Percentiles rank a stretch among this genome's conserved stretches.
Evolutionary conservation across 129 eudicot species (phyloP).

Genomic region (Tagetes erecta): DNA sequence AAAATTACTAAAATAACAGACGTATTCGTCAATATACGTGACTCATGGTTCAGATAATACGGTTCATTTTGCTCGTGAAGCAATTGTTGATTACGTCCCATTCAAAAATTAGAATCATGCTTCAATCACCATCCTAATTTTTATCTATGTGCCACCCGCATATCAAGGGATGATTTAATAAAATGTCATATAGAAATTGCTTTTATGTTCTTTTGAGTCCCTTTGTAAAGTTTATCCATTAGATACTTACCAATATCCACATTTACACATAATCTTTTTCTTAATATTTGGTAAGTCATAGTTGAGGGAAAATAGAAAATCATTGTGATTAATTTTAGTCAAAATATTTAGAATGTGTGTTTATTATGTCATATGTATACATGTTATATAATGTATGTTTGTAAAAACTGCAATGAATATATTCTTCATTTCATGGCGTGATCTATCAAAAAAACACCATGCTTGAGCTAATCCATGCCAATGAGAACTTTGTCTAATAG

Average conservation of each 20-base stretch:
- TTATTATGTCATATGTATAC: background rate
- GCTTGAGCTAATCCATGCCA: background rate
- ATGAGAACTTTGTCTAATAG: constrained; percentile 7
- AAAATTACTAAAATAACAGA: background rate
- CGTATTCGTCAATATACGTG: background rate
- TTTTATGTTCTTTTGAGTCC: background rate
- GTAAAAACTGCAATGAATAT: background rate
- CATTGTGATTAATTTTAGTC: background rate
- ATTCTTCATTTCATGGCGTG: constrained; percentile 21
- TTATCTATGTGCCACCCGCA: background rate
- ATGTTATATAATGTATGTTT: background rate
- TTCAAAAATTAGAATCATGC: background rate
- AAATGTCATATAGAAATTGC: background rate
- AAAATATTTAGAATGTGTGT: constrained; percentile 6
- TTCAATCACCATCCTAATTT: background rate
- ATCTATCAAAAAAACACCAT: constrained; percentile 10
- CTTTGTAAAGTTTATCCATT: background rate
- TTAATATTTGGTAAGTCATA: too few species aligned
- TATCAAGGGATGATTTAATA: background rate
- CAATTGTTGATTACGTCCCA: background rate
- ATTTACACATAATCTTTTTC: background rate
- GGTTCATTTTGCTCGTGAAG: background rate
- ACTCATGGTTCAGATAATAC: background rate
- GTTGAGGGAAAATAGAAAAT: too few species aligned
- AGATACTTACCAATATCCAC: background rate